phyloP scores from a whole-genome alignment of 1,139 yeast species.

The Saccharomyces hybrid region DNA sequence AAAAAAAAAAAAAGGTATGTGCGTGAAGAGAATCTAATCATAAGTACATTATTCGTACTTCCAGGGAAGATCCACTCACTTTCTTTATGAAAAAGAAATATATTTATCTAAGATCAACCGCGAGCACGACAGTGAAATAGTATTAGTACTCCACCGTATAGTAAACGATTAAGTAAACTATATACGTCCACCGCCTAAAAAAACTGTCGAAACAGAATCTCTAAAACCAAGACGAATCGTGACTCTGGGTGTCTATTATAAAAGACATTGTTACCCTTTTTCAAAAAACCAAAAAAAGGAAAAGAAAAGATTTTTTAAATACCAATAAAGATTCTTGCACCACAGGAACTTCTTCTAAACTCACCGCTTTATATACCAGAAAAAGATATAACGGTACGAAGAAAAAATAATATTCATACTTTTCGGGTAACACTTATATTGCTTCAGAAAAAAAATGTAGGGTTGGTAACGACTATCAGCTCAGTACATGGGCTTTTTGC shows the following conservation, averaged over 20 bases:
- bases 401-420: background rate
- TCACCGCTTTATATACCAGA: background rate
- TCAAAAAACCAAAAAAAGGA: conserved; percentile 2
- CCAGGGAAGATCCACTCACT: conserved; percentile 8
- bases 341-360: background rate
- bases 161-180: conserved; percentile 12
- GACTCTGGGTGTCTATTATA: conserved; percentile 88
- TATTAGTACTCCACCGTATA: conserved; percentile 25
- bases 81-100: conserved; percentile 1
- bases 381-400: background rate
- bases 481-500: background rate
- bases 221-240: conserved; percentile 40
- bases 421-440: background rate
- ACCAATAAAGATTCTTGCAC: no score
- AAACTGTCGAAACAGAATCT: conserved; percentile 10
- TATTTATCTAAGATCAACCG: conserved; percentile 71
- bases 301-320: no score
- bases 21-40: conserved; percentile 7
- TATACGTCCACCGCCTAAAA: conserved; percentile 31
- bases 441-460: background rate
- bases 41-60: conserved; percentile 6
- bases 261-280: conserved; percentile 59
- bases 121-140: conserved; percentile 64
- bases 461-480: background rate
- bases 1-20: conserved; percentile 1